Base-by-base conservation (phyloP, 2,329 filamentous ascomycete species). In the Sclerotinia sclerotiorum region DNA sequence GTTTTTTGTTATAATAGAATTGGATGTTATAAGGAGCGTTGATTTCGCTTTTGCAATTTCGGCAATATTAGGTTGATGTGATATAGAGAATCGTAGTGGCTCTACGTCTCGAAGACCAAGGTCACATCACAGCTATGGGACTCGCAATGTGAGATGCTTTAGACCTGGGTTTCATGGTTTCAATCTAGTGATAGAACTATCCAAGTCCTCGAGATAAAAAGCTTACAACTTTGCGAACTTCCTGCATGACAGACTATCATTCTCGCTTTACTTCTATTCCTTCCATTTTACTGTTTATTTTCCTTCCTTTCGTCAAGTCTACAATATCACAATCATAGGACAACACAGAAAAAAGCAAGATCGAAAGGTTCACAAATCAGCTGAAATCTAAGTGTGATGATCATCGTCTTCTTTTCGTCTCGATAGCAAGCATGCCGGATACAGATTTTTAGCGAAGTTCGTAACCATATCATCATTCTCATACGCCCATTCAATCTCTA, bases 1-100 rank as follows among this genome's bases (percentile, higher is more conserved):
- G 29, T 49, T 62, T 51, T 51, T 29, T 62, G 46, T 62, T 62
- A 51, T 51, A 19, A 24, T 51, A 21, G 46, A 62, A 51, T n/a
- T 51, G 8, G 29, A 62, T 39, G n/a, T 27, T 62, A 32, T 2
- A 21, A 27, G 10, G 21, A 51, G 15, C 21, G 27, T 62, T 39
- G 8, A 21, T 39, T 51, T 39, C 4, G 17, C 35, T 39, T 27
- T 35, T 19, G 54, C 8, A 7, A 39, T 8, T 11, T 51, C 8
- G 24, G 17, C 19, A n/a, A 51, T 13, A 11, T 63, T 46, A 39
- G 27, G 32, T 51, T 27, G 5, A 39, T 42, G 32, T 62, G 44
- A 35, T 19, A 0, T 2, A 39, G 24, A 24, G 8, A 42, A 11
- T 49, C 3, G 2, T 2, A 24, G 58, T 17, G 27, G 46, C 15